Evolutionary conservation across 1,139 yeast genomes (phyloP), one percentile per base, ranked within the genome.

Genomic region (Pichia sp.): DNA sequence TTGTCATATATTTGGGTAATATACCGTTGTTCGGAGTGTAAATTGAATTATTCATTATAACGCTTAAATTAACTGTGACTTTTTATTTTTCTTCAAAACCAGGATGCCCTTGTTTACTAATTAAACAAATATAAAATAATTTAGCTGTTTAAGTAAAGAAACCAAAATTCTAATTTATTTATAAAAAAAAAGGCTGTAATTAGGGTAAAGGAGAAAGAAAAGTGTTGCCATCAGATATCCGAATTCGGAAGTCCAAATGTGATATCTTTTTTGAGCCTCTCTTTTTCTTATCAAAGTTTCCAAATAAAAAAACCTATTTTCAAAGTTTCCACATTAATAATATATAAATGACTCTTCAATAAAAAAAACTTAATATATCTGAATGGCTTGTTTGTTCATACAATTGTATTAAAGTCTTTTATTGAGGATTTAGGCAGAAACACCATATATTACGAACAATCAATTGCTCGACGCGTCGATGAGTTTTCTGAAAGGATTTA

Each of bases 11-110:
- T 3, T 32, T 12, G 1, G 52, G 45, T 8, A 46, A 22, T 13
- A 42, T 9, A 24, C 44, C 41, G 24, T 43, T 41, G 13, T 41
- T 40, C 20, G 26, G 42, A n/a, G 32, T 43, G 37, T 30, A 45
- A 26, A 45, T 18, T 18, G 51, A 48, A n/a, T 38, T 40, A 34
- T 40, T 43, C 49, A 46, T 46, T 6, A 6, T 23, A 13, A 4
- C 11, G 20, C 7, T 30, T 27, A 27, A 27, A n/a, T n/a, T n/a
- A n/a, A n/a, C n/a, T n/a, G n/a, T n/a, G n/a, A n/a, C n/a, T n/a
- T n/a, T n/a, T n/a, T n/a, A n/a, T n/a, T n/a, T n/a, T n/a, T n/a
- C n/a, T n/a, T n/a, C n/a, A n/a, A n/a, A n/a, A n/a, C n/a, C n/a
- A n/a, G n/a, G n/a, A n/a, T n/a, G n/a, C n/a, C n/a, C n/a, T n/a